phyloP scores from a whole-genome alignment of 2,329 filamentous ascomycete genomes.

The Botrytis fragariae region DNA sequence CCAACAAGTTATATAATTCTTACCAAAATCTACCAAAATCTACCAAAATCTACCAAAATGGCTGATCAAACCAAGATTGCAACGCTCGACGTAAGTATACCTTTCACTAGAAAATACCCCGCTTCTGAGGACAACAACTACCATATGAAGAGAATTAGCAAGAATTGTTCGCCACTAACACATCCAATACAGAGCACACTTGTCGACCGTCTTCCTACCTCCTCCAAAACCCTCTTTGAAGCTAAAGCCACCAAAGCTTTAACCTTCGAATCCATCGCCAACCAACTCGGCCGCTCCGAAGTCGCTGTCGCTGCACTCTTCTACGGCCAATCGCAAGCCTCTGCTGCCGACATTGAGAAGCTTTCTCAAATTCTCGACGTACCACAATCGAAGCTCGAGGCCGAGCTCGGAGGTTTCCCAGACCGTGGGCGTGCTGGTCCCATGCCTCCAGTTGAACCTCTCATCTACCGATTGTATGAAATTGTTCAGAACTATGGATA shows the following conservation, averaged over 20 bases:
- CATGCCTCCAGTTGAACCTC: constrained; percentile 80
- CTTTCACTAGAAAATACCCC: constrained; percentile 5
- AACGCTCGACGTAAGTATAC: constrained; percentile 20
- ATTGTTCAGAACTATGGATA: constrained; percentile 97
- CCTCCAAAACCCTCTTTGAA: constrained; percentile 71
- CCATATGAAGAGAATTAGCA: constrained; percentile 3
- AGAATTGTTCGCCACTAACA: constrained; percentile 18
- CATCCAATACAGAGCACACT: constrained; percentile 55
- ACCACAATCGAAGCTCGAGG: constrained; percentile 53
- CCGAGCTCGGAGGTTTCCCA: constrained; percentile 69
- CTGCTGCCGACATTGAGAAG: constrained; percentile 63
- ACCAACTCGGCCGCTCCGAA: constrained; percentile 74
- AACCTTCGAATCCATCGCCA: constrained; percentile 75
- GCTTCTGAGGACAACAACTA: constrained; percentile 20
- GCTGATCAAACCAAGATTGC: constrained; percentile 20
- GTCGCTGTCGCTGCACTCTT: constrained; percentile 88
- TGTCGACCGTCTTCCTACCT: constrained; percentile 65
- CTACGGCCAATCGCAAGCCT: constrained; percentile 80
- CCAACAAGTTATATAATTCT: not conserved
- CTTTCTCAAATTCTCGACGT: constrained; percentile 66
- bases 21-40: not conserved
- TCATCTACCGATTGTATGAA: constrained; percentile 90
- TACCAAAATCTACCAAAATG: constrained; percentile 6
- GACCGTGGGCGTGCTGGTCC: constrained; percentile 76
- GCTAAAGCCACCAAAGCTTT: constrained; percentile 75